Conservation (phyloP, 2,329 filamentous ascomycete genomes). For the Zasmidium cellare region DNA sequence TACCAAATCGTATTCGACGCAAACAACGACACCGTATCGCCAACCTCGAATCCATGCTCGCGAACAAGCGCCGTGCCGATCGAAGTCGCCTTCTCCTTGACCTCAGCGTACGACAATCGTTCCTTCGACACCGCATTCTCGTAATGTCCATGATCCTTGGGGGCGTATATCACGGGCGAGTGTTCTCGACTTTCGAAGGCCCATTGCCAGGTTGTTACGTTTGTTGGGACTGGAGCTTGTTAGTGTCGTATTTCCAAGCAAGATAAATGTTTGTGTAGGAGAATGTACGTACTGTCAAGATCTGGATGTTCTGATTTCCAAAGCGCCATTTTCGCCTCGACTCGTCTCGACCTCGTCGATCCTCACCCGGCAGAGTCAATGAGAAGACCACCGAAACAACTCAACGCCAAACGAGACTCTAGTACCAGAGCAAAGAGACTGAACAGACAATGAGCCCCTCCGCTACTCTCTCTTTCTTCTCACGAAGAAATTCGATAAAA, state of each 20-base stretch:
- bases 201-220: conserved; percentile 61
- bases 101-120: conserved; percentile 55
- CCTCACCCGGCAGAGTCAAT: too few relatives aligned
- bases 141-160: conserved; percentile 47
- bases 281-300: conserved; percentile 38
- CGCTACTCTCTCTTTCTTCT: too few relatives aligned
- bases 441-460: neutral
- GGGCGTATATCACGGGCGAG: conserved; percentile 46
- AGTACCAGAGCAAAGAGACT: neutral
- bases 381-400: too few relatives aligned
- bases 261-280: neutral
- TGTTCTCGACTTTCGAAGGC: conserved; percentile 56
- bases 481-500: too few relatives aligned
- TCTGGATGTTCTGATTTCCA: conserved; percentile 41
- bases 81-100: conserved; percentile 57
- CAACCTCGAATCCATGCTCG: conserved; percentile 52
- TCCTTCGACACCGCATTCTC: conserved; percentile 60
- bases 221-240: conserved; percentile 52
- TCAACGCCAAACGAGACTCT: too few relatives aligned
- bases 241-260: conserved; percentile 6
- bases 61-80: conserved; percentile 61
- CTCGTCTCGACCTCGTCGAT: too few relatives aligned
- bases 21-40: conserved; percentile 61
- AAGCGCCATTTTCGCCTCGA: neutral
- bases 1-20: conserved; percentile 67